Conservation (phyloP, 2,329 filamentous ascomycete species). For the Emergomyces orientalis region DNA sequence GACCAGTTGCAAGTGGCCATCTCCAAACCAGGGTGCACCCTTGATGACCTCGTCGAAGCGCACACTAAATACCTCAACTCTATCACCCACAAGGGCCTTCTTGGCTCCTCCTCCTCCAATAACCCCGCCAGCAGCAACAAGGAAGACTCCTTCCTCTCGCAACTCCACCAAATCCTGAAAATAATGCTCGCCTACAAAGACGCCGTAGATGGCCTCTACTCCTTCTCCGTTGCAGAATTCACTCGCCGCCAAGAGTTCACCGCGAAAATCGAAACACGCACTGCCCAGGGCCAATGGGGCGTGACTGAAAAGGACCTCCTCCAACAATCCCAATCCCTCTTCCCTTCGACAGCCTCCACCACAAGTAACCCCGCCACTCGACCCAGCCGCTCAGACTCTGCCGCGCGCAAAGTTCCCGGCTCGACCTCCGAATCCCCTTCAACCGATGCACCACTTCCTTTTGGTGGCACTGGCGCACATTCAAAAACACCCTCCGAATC, state of each 20-base stretch:
- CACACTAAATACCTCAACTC: conserved; percentile 84
- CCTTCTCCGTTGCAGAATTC: conserved; percentile 89
- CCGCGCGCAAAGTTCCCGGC: background rate
- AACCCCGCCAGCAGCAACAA: conserved; percentile 40
- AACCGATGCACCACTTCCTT: conserved; percentile 12
- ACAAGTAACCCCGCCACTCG: conserved; percentile 13
- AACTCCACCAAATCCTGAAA: conserved; percentile 85
- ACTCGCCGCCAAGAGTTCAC: conserved; percentile 79
- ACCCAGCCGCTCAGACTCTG: conserved; percentile 19
- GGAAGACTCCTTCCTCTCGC: conserved; percentile 75
- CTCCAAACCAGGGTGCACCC: conserved; percentile 72
- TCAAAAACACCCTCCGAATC: conserved; percentile 3
- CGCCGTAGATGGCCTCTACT: conserved; percentile 86
- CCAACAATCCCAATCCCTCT: conserved; percentile 17
- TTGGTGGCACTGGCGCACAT: background rate
- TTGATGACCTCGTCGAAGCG: conserved; percentile 89
- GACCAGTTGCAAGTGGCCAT: conserved; percentile 77
- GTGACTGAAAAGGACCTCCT: conserved; percentile 47
- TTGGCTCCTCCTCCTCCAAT: conserved; percentile 53
- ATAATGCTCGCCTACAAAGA: conserved; percentile 92
- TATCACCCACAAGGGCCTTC: conserved; percentile 90
- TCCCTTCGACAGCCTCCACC: conserved; percentile 12
- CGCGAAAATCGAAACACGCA: conserved; percentile 59
- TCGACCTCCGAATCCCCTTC: conserved; percentile 18
- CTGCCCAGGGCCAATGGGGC: conserved; percentile 56